Conservation (phyloP, 2,329 filamentous ascomycete genomes). For the Colletotrichum acutatum region DNA sequence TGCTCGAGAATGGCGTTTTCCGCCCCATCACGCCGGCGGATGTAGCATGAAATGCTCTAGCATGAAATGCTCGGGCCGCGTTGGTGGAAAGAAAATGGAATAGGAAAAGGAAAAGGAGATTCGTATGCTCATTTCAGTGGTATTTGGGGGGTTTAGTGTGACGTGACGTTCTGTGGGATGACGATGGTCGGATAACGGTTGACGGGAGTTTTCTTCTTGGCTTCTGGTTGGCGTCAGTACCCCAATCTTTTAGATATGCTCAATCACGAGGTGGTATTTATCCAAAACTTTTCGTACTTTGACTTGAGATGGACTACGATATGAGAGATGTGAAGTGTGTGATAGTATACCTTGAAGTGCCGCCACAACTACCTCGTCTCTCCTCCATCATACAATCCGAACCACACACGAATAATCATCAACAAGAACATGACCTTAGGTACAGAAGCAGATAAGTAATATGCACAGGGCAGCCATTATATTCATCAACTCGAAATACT, state of each 20-base stretch:
- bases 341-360: too few relatives aligned
- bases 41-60: slow-evolving; percentile 14
- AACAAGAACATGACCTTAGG: neutral
- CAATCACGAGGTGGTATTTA: neutral
- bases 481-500: neutral
- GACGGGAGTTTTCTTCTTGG: neutral
- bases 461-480: neutral
- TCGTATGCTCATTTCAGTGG: neutral
- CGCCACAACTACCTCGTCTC: too few relatives aligned
- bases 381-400: too few relatives aligned
- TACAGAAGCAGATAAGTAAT: neutral
- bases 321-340: too few relatives aligned
- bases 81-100: too few relatives aligned
- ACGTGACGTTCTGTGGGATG: neutral
- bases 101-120: neutral
- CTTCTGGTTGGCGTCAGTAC: neutral
- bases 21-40: slow-evolving; percentile 36
- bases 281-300: neutral
- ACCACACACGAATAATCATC: neutral
- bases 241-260: neutral
- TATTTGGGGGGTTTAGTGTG: neutral
- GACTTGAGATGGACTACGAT: neutral
- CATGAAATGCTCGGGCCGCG: too few relatives aligned
- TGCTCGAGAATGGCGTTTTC: slow-evolving; percentile 38
- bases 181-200: neutral